These are phyloP conservation scores for Gracilaria gracilis DNA, from an alignment of 23 red algal genomes.

Conservation along the genomic window DNA sequence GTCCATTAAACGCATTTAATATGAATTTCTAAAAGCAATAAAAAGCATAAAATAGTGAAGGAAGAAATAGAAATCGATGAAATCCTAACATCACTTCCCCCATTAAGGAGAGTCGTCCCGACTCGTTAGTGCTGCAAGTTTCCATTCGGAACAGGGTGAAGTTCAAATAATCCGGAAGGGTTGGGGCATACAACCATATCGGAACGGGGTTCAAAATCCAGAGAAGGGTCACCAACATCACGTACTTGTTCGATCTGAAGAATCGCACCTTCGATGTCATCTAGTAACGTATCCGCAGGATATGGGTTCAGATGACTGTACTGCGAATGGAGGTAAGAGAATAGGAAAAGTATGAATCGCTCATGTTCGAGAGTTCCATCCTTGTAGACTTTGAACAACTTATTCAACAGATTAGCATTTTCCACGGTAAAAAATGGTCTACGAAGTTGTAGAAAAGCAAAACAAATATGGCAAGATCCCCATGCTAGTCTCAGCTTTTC, in stretches of 20 bases:
- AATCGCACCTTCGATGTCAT: neutral
- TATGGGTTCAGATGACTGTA: neutral
- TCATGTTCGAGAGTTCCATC: neutral
- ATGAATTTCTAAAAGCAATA: no score
- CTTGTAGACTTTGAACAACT: neutral
- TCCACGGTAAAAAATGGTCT: neutral
- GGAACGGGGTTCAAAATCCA: neutral
- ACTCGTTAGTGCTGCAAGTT: neutral
- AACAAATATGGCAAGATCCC: neutral
- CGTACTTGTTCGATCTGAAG: neutral
- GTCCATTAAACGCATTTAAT: no score
- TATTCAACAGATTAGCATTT: neutral
- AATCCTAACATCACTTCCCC: conserved; percentile 8
- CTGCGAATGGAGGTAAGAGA: neutral
- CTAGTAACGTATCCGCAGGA: neutral
- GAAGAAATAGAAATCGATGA: neutral
- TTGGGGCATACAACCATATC: neutral
- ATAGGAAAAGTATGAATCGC: neutral
- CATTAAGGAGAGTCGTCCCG: neutral
- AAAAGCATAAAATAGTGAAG: no score
- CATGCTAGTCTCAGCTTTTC: neutral
- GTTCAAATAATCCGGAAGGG: neutral
- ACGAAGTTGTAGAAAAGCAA: neutral
- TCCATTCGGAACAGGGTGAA: neutral
- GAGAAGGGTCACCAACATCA: neutral